Evolutionary conservation across 1,284 basidiomycete species (phyloP).

Genomic region (Kalmanozyma brasiliensis): DNA sequence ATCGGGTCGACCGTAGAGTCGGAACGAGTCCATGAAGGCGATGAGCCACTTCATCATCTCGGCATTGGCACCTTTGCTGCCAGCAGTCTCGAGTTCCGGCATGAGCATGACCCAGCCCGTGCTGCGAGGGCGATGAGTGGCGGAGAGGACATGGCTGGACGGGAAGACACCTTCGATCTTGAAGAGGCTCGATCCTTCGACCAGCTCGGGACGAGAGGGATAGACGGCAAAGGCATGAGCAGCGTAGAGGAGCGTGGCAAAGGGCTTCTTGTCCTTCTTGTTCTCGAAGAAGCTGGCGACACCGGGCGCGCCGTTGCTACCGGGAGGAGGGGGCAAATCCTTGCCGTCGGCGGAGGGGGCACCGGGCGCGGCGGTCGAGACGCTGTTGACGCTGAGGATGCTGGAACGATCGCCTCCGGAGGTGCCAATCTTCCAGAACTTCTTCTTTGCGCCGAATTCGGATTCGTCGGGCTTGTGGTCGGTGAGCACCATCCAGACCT

Average conservation of each 20-base stretch:
- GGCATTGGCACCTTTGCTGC: constrained; percentile 74
- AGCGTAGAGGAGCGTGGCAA: constrained; percentile 62
- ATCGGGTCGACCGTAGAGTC: constrained; percentile 62
- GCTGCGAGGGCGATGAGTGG: constrained; percentile 73
- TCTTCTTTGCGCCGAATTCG: constrained; percentile 50
- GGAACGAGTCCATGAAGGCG: constrained; percentile 70
- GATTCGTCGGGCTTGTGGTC: constrained; percentile 51
- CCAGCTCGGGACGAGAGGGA: constrained; percentile 64
- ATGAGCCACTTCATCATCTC: constrained; percentile 97
- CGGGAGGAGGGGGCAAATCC: constrained; percentile 58
- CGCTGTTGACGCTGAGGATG: constrained; percentile 48
- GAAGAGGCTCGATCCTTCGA: constrained; percentile 65
- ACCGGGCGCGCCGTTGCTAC: constrained; percentile 58
- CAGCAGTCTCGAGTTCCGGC: constrained; percentile 72
- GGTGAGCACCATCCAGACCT: constrained; percentile 83
- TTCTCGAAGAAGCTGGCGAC: constrained; percentile 64
- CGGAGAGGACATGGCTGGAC: constrained; percentile 66
- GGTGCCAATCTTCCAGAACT: constrained; percentile 54
- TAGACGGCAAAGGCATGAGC: constrained; percentile 65
- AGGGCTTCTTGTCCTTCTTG: constrained; percentile 65
- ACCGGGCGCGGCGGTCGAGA: constrained; percentile 26
- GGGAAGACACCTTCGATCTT: constrained; percentile 66
- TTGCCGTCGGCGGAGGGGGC: constrained; percentile 34
- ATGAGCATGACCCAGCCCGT: constrained; percentile 69
- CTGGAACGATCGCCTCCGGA: constrained; percentile 53